Conservation (phyloP, 257 asterid genomes). For the Solanum sitiens region DNA sequence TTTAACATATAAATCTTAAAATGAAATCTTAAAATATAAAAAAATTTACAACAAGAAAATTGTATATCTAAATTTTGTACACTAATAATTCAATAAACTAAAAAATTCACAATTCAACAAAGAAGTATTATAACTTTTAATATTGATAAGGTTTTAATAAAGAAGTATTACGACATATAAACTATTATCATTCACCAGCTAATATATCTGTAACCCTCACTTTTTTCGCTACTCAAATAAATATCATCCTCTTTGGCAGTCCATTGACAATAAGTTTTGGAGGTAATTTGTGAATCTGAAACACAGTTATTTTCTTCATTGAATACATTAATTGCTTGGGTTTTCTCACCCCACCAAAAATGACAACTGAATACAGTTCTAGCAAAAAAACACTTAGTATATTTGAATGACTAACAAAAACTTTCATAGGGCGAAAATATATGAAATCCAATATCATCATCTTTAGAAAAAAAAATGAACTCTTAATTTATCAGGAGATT, state of each 20-base stretch:
- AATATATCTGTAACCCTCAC: neutral
- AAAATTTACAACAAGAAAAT: neutral
- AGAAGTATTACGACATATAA: neutral
- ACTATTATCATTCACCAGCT: neutral
- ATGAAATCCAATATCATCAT: neutral
- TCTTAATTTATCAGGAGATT: neutral
- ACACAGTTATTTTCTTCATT: neutral
- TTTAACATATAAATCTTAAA: neutral
- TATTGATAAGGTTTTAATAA: no score
- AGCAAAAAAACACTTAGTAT: neutral
- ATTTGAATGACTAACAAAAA: neutral
- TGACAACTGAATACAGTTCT: neutral
- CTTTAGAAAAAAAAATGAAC: neutral
- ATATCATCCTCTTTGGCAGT: neutral
- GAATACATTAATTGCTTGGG: neutral
- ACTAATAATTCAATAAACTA: neutral
- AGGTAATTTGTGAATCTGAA: neutral
- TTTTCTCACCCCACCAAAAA: neutral
- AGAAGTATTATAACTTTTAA: neutral
- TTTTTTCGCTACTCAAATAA: neutral
- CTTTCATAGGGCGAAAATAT: no score
- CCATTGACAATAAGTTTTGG: neutral
- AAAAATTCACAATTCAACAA: neutral
- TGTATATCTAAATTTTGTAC: neutral
- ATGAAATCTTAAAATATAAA: neutral